These are phyloP conservation scores for Lecanicillium sp. DNA, from an alignment of 2,329 filamentous ascomycete species.

Conservation along the genomic window DNA sequence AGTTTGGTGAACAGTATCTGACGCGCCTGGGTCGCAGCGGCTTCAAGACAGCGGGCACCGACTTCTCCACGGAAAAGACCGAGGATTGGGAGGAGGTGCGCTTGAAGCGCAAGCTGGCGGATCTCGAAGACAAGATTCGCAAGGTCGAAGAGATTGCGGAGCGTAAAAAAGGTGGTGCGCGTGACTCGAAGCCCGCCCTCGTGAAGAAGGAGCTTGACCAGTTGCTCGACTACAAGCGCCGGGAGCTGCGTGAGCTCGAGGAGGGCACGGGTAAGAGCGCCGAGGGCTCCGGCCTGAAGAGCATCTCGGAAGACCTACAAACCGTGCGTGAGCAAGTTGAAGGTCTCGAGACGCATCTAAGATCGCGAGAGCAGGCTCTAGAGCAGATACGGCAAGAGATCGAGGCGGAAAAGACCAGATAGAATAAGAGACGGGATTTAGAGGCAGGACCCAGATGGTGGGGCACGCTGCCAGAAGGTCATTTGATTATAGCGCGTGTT, in stretches of 20 bases:
- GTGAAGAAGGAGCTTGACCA: conserved; percentile 94
- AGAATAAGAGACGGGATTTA: conserved; percentile 70
- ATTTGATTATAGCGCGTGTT: conserved; percentile 1
- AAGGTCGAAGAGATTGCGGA: conserved; percentile 71
- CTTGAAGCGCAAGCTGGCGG: conserved; percentile 83
- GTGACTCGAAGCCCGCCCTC: conserved; percentile 78
- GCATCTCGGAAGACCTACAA: conserved; percentile 76
- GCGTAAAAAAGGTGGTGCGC: conserved; percentile 54
- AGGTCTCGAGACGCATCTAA: conserved; percentile 76
- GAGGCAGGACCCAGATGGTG: conserved; percentile 24
- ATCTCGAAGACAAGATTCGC: conserved; percentile 82
- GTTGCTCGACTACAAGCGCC: conserved; percentile 89
- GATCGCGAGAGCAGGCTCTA: conserved; percentile 67
- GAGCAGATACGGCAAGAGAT: conserved; percentile 74
- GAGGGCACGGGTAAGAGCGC: conserved; percentile 62
- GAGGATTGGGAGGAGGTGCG: conserved; percentile 98
- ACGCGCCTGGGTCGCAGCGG: conserved; percentile 79
- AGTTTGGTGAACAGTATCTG: conserved; percentile 95
- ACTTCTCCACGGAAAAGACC: conserved; percentile 78
- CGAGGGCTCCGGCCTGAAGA: conserved; percentile 66
- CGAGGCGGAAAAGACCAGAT: conserved; percentile 81
- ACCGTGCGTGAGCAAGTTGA: conserved; percentile 94
- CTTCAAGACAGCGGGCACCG: conserved; percentile 78
- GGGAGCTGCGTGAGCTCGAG: conserved; percentile 69
- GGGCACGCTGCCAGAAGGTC: conserved; percentile 8